A percentile compares a stretch with the other conserved stretches of the same genome.
phyloP scores from a whole-genome alignment of 176 grass and related monocot species.

The Avena sativa region DNA sequence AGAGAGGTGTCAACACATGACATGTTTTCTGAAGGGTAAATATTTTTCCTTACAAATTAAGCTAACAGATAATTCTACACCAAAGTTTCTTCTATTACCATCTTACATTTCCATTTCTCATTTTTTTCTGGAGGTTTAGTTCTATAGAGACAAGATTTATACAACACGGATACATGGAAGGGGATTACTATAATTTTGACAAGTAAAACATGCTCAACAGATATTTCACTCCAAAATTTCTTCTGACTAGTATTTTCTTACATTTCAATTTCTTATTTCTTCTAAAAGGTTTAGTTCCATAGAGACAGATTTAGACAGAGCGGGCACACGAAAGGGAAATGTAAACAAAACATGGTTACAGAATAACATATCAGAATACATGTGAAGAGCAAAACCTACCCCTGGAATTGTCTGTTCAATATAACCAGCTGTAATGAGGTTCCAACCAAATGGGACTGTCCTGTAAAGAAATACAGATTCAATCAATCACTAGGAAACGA shows the following conservation, averaged over 20 bases:
- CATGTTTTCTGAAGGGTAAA: no score
- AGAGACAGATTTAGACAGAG: neutral
- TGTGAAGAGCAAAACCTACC: constrained; percentile 54
- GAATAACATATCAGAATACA: constrained; percentile 13
- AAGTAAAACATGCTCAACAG: neutral
- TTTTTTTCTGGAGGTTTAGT: neutral
- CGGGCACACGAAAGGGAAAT: no score
- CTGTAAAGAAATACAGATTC: constrained; percentile 39
- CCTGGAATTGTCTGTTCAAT: constrained; percentile 88
- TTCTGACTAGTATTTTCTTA: neutral
- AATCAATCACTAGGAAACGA: constrained; percentile 13
- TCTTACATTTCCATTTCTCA: constrained; percentile 1
- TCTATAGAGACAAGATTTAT: neutral
- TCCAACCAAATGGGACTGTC: constrained; percentile 97
- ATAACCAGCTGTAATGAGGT: constrained; percentile 93
- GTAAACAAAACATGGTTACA: neutral
- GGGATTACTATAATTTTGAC: neutral
- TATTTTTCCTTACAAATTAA: neutral
- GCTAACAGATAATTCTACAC: neutral
- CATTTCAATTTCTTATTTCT: neutral
- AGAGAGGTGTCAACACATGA: neutral
- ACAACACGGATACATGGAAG: neutral
- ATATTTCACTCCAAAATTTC: neutral
- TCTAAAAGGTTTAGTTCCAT: neutral
- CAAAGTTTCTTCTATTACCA: neutral